phyloP scores from a whole-genome alignment of 73 alveolate genomes.

The Chromera velia region DNA sequence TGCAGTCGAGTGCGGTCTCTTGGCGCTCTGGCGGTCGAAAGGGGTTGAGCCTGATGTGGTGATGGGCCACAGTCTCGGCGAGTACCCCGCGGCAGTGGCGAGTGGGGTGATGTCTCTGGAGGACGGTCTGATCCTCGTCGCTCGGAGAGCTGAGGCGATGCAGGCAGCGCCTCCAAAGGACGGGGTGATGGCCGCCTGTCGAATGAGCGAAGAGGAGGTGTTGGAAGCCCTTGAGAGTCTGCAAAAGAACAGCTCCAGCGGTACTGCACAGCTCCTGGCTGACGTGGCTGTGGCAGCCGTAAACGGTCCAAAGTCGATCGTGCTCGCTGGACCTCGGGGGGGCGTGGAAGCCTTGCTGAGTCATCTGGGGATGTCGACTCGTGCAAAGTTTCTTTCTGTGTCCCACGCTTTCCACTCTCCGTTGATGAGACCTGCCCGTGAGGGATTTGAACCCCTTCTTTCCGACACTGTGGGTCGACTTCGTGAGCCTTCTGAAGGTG shows the following conservation, averaged over 20 bases:
- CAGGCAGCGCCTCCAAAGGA: neutral
- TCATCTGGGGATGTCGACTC: neutral
- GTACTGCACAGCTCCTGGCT: too few relatives aligned
- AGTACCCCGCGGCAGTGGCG: neutral
- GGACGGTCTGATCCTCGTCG: neutral
- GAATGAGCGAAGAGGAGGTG: neutral
- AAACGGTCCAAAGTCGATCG: neutral
- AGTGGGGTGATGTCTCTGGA: neutral
- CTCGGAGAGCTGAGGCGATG: neutral
- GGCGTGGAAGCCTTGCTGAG: neutral
- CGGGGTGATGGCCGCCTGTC: neutral
- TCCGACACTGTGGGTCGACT: neutral
- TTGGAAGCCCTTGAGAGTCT: neutral
- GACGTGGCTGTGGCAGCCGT: neutral
- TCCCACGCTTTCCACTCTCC: neutral
- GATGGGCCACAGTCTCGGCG: neutral
- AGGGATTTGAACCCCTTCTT: too few relatives aligned
- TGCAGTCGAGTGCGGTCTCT: neutral
- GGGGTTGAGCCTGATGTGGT: neutral
- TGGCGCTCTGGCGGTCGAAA: neutral
- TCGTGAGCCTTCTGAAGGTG: too few relatives aligned
- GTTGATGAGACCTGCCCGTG: neutral
- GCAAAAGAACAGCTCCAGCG: too few relatives aligned
- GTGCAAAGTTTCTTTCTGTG: neutral
- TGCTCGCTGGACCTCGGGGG: neutral